Evolutionary conservation across 345 rosid genomes (phyloP).

Genomic region (Cardamine resedifolia): DNA sequence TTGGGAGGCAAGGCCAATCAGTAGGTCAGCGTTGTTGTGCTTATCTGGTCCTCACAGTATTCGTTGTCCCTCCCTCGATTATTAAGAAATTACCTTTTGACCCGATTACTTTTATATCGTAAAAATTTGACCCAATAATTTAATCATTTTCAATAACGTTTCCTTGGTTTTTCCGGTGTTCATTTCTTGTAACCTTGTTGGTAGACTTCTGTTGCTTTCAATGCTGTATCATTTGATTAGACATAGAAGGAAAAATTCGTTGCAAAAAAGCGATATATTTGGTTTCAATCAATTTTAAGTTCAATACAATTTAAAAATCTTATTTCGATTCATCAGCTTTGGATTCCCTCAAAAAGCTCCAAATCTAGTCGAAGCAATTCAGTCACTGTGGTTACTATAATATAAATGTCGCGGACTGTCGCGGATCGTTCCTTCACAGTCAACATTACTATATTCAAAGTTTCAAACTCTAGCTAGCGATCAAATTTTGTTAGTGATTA

Average conservation of each 20-base stretch:
- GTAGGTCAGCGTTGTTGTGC: conserved; percentile 41
- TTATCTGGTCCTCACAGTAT: conserved; percentile 37
- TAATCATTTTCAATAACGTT: neutral
- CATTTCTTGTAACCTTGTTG: conserved; percentile 25
- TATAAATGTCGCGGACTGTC: neutral
- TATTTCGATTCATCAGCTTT: conserved; percentile 1
- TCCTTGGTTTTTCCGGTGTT: conserved; percentile 1
- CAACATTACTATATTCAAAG: conserved; percentile 11
- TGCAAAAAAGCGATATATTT: conserved; percentile 26
- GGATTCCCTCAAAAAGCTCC: conserved; percentile 7
- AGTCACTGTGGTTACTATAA: conserved; percentile 4
- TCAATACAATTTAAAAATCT: neutral
- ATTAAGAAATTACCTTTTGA: conserved; percentile 19
- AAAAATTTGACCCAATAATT: conserved; percentile 7
- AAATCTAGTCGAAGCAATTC: conserved; percentile 10
- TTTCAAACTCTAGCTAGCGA: neutral
- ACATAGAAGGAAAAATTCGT: conserved; percentile 10
- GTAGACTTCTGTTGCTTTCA: conserved; percentile 35
- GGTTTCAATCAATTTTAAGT: conserved; percentile 20
- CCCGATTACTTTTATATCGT: conserved; percentile 2
- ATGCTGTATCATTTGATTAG: conserved; percentile 19
- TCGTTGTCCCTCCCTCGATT: conserved; percentile 10
- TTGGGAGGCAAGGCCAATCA: conserved; percentile 25
- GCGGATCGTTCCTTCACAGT: neutral
- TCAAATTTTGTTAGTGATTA: neutral